These are phyloP conservation scores for Hemileia vastatrix DNA, from an alignment of 1,284 basidiomycete genomes.

Conservation along the genomic window DNA sequence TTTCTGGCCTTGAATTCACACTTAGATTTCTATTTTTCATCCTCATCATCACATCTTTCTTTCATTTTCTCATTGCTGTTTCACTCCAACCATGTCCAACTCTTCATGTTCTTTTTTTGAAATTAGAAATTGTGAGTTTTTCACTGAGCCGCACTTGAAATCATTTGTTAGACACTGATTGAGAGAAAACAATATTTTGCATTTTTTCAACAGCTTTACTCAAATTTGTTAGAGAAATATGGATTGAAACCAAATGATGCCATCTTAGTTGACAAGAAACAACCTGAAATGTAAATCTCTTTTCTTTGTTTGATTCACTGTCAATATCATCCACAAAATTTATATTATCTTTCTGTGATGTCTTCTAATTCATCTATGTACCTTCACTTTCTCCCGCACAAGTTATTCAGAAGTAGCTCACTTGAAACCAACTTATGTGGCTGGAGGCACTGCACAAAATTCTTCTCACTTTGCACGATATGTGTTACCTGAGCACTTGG, in stretches of 20 bases:
- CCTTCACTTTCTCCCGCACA: not conserved
- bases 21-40: too few species aligned
- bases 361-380: not conserved
- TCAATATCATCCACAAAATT: too few species aligned
- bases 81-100: too few species aligned
- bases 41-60: too few species aligned
- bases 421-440: conserved; percentile 60
- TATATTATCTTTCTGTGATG: conserved; percentile 46
- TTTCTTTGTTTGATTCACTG: too few species aligned
- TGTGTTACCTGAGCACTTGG: conserved; percentile 72
- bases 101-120: conserved; percentile 29
- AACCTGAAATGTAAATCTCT: too few species aligned
- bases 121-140: conserved; percentile 39
- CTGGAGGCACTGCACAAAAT: conserved; percentile 93
- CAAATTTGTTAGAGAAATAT: too few species aligned
- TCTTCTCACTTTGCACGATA: conserved; percentile 72
- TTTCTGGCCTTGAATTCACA: too few species aligned
- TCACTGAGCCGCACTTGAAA: not conserved
- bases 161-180: not conserved
- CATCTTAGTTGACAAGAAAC: too few species aligned
- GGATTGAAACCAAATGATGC: too few species aligned
- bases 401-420: not conserved
- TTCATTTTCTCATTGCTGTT: too few species aligned
- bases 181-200: not conserved
- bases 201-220: conserved; percentile 33